phyloP scores from a whole-genome alignment of 257 asterid species.

The Solanum tarijense region DNA sequence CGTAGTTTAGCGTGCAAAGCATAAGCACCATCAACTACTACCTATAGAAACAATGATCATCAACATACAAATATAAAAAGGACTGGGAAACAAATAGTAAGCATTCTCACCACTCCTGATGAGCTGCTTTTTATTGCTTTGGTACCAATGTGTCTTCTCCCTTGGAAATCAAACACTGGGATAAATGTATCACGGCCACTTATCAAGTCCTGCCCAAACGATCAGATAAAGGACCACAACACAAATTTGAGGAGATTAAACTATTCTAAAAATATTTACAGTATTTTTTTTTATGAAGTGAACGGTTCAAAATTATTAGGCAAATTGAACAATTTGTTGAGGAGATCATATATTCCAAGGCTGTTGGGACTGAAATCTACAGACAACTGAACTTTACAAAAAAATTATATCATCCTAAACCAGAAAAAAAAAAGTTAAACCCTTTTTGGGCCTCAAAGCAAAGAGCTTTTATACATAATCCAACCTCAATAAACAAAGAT shows the following conservation, averaged over 20 bases:
- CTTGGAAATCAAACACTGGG: slow-evolving; percentile 86
- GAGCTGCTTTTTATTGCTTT: slow-evolving; percentile 45
- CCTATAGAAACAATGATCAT: slow-evolving; percentile 34
- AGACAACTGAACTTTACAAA: not conserved
- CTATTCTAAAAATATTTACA: not conserved
- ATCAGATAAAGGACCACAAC: not conserved
- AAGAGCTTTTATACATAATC: not conserved
- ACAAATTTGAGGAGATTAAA: not conserved
- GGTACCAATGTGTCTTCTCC: slow-evolving; percentile 63
- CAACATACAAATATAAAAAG: not conserved
- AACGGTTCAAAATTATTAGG: not conserved
- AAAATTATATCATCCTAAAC: not conserved
- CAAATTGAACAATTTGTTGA: not conserved
- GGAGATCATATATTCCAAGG: not conserved
- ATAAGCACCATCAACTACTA: slow-evolving; percentile 91
- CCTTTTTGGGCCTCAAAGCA: not conserved
- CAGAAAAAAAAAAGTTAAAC: not conserved
- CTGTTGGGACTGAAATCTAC: not conserved
- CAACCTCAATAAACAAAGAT: not conserved
- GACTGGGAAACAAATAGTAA: not conserved
- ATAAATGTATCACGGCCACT: slow-evolving; percentile 59
- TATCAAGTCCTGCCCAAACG: slow-evolving; percentile 59
- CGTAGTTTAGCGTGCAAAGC: slow-evolving; percentile 89
- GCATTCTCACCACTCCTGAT: slow-evolving; percentile 78
- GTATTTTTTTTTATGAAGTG: not conserved